These are phyloP conservation scores for Leptographium radiaticola DNA, from an alignment of 2,329 filamentous ascomycete species.

Conservation along the genomic window DNA sequence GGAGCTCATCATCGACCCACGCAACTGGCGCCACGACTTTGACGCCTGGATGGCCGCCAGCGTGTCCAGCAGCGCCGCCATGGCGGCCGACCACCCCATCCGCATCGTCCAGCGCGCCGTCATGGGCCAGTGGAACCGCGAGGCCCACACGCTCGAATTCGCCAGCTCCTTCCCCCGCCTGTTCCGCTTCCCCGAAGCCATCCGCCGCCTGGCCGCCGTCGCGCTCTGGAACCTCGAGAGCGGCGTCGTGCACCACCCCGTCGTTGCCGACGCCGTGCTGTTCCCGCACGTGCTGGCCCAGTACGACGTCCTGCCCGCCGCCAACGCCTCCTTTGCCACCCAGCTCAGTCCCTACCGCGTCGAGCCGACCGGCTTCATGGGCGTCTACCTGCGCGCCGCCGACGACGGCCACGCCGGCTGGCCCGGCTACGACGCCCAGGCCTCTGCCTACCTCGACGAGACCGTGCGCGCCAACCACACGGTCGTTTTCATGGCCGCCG, in stretches of 20 bases:
- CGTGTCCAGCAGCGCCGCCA: not conserved
- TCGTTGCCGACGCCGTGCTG: constrained; percentile 14
- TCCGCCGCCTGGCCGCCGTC: constrained; percentile 18
- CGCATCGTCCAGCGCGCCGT: constrained; percentile 15
- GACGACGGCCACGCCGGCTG: constrained; percentile 19
- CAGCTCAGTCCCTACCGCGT: constrained; percentile 11
- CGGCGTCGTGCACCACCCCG: constrained; percentile 11
- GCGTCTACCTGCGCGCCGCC: constrained; percentile 23
- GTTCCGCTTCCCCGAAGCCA: constrained; percentile 4
- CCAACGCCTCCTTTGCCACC: not conserved
- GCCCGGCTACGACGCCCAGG: constrained; percentile 22
- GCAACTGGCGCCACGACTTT: constrained; percentile 11
- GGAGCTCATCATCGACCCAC: constrained; percentile 10
- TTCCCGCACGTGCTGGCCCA: not conserved
- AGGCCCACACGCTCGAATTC: constrained; percentile 11
- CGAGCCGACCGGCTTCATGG: constrained; percentile 19
- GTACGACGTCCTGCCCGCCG: not conserved
- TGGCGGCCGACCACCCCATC: constrained; percentile 6
- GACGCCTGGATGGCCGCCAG: constrained; percentile 9
- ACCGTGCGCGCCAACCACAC: constrained; percentile 15
- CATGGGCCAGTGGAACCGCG: constrained; percentile 12
- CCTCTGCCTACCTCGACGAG: constrained; percentile 21
- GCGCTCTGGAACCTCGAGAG: constrained; percentile 18
- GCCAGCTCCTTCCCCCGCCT: constrained; percentile 10
- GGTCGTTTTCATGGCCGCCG: constrained; percentile 24